Conservation (phyloP, 116 monocot genomes). For the Thalassia testudinum region DNA sequence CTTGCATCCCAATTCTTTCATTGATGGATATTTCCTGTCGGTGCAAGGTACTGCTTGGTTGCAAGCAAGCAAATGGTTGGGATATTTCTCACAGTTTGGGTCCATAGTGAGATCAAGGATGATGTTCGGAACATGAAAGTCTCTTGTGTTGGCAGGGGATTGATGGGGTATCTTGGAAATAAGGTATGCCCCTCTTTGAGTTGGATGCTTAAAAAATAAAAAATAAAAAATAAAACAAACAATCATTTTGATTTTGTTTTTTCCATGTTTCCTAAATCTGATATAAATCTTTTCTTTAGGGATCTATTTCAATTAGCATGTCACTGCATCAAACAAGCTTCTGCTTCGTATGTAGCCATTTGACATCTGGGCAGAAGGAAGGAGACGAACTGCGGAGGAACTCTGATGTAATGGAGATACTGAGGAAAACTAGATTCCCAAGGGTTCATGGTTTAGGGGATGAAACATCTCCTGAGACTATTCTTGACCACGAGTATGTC, state of each 20-base stretch:
- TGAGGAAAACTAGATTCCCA: conserved; percentile 69
- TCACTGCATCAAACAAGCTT: conserved; percentile 74
- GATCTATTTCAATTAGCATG: conserved; percentile 80
- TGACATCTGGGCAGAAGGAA: conserved; percentile 75
- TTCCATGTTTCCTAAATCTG: background rate
- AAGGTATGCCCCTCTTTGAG: conserved; percentile 26
- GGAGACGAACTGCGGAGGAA: conserved; percentile 68
- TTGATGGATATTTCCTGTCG: too few relatives aligned
- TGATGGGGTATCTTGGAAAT: conserved; percentile 88
- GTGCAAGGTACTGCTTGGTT: conserved; percentile 44
- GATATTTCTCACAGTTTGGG: conserved; percentile 72
- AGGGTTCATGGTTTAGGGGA: conserved; percentile 31
- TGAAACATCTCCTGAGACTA: conserved; percentile 60
- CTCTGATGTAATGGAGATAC: conserved; percentile 63
- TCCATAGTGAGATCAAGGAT: conserved; percentile 56
- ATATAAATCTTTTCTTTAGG: conserved; percentile 17
- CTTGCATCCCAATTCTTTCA: too few relatives aligned
- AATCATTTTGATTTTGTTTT: background rate
- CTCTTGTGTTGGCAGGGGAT: conserved; percentile 71
- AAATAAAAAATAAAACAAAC: too few relatives aligned
- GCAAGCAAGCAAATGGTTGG: conserved; percentile 92
- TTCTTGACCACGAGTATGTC: conserved; percentile 74
- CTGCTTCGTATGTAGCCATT: conserved; percentile 71
- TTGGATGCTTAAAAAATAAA: too few relatives aligned
- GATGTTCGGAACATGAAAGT: conserved; percentile 60